Percentiles rank a stretch among this genome's conserved stretches.
Conservation (phyloP, 805 yeast genomes). For the Pichia heedii region DNA sequence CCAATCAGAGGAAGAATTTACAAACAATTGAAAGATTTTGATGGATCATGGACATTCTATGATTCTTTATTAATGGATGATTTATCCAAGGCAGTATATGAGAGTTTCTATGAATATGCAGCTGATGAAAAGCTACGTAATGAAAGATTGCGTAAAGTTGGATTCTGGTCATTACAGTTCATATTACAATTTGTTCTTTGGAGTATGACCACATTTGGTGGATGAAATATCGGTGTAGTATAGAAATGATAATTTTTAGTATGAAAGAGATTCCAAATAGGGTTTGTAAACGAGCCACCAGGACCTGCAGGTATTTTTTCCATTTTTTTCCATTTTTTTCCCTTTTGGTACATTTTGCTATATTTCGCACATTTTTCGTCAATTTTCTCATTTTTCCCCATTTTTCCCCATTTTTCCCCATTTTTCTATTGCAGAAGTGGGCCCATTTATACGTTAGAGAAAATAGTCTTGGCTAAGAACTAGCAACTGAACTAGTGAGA, state of each 20-base stretch:
- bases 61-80: conserved; percentile 90
- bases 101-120: conserved; percentile 81
- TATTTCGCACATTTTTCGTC: no score
- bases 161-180: conserved; percentile 87
- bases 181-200: conserved; percentile 73
- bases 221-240: neutral
- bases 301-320: no score
- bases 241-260: neutral
- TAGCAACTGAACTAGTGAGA: no score
- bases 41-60: conserved; percentile 94
- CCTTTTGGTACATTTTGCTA: no score
- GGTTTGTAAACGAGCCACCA: no score
- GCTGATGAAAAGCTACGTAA: conserved; percentile 75
- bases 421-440: no score
- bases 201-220: conserved; percentile 56
- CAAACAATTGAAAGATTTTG: conserved; percentile 73
- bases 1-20: conserved; percentile 78
- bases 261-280: no score
- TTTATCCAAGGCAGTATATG: conserved; percentile 79
- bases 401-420: no score
- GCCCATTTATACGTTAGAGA: neutral
- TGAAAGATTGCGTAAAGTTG: conserved; percentile 69
- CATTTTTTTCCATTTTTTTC: no score
- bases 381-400: no score
- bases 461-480: no score